Percentiles rank a stretch among this genome's conserved stretches.
These are phyloP conservation scores for Manihot esculenta DNA, from an alignment of 441 rosid genomes.

Conservation along the genomic window DNA sequence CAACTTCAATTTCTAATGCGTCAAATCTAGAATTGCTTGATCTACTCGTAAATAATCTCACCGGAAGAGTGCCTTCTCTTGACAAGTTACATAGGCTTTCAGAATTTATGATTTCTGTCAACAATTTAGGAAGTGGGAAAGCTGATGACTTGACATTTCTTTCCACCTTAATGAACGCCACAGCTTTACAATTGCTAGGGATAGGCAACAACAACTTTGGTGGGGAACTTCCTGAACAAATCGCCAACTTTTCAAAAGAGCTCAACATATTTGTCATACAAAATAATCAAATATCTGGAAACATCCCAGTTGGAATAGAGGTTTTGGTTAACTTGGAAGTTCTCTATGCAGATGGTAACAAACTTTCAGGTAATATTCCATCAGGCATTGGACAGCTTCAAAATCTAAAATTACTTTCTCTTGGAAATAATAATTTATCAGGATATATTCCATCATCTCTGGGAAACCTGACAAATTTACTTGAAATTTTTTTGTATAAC, in stretches of 20 bases:
- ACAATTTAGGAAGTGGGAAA: background rate
- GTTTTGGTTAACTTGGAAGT: background rate
- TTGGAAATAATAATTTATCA: background rate
- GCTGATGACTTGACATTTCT: slow-evolving; percentile 5
- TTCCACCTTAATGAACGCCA: background rate
- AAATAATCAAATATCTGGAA: background rate
- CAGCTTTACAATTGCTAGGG: background rate
- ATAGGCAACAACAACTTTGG: background rate
- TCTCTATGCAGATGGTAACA: background rate
- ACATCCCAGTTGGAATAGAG: background rate
- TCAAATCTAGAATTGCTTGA: background rate
- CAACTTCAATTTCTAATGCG: background rate
- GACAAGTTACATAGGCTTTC: background rate
- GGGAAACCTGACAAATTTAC: slow-evolving; percentile 3
- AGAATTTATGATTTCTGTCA: background rate
- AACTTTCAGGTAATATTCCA: background rate
- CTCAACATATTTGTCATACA: background rate
- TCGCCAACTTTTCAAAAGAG: background rate
- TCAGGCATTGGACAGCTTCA: background rate
- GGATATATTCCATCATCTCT: background rate
- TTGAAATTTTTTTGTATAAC: background rate
- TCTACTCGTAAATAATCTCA: background rate
- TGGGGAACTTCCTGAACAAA: background rate
- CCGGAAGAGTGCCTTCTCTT: background rate
- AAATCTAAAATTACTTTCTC: background rate